Evolutionary conservation across 495 filamentous ascomycete genomes (phyloP).

Genomic region (Gamarada debralockiae): DNA sequence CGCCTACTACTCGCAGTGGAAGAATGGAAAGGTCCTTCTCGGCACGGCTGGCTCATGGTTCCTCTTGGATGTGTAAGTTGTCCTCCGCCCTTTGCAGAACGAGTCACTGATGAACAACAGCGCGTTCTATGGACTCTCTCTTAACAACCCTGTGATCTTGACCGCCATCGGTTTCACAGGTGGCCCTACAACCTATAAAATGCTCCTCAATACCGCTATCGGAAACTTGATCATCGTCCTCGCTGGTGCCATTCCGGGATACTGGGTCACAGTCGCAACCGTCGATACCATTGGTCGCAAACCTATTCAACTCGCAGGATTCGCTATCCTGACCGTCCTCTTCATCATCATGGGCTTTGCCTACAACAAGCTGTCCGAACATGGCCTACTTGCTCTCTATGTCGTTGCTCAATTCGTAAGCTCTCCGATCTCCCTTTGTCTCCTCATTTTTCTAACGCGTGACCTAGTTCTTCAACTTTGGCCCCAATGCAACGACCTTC

Average conservation of each 20-base stretch:
- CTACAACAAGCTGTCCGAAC: slow-evolving; percentile 47
- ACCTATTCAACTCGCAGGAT: slow-evolving; percentile 64
- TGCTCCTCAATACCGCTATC: slow-evolving; percentile 63
- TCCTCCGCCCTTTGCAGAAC: too few species aligned
- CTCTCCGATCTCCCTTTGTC: slow-evolving; percentile 62
- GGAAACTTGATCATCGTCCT: slow-evolving; percentile 70
- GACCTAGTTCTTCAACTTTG: slow-evolving; percentile 71
- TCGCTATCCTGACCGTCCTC: slow-evolving; percentile 61
- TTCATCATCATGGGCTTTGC: slow-evolving; percentile 72
- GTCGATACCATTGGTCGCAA: slow-evolving; percentile 66
- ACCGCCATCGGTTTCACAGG: slow-evolving; percentile 60
- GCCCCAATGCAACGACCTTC: slow-evolving; percentile 81
- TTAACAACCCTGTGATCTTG: slow-evolving; percentile 56
- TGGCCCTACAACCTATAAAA: slow-evolving; percentile 51
- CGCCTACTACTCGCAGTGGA: slow-evolving; percentile 57
- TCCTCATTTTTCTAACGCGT: background rate
- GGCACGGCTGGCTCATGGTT: slow-evolving; percentile 78
- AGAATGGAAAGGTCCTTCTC: slow-evolving; percentile 61
- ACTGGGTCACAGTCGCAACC: slow-evolving; percentile 67
- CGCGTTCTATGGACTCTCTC: slow-evolving; percentile 43
- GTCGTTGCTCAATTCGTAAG: slow-evolving; percentile 78
- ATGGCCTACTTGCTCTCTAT: slow-evolving; percentile 55
- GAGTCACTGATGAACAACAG: too few species aligned
- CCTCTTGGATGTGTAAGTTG: slow-evolving; percentile 53
- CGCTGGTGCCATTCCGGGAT: slow-evolving; percentile 70